Conservation (phyloP, 2,329 filamentous ascomycete species). For the Pseudogymnoascus sp. region DNA sequence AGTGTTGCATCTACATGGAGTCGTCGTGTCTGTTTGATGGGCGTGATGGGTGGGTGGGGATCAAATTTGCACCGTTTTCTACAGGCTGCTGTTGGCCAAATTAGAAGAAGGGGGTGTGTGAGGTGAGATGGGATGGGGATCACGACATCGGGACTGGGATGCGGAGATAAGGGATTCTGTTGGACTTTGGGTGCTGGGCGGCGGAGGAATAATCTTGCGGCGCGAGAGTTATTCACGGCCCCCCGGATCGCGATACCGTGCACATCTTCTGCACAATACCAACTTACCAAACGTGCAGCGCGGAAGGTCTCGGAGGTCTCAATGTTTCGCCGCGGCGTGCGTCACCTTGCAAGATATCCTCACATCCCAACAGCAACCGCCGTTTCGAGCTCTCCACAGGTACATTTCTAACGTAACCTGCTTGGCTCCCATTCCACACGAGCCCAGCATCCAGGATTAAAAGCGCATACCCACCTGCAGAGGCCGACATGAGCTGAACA, state of each 20-base stretch:
- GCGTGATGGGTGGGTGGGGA: not conserved
- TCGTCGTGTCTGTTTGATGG: not conserved
- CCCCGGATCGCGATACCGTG: not conserved
- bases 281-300: not conserved
- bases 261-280: not conserved
- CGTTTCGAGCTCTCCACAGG: not conserved
- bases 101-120: not conserved
- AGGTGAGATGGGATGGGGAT: not conserved
- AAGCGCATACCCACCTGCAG: not conserved
- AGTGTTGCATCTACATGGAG: not conserved
- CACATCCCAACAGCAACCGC: not conserved
- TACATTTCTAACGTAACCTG: not conserved
- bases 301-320: not conserved
- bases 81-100: not conserved
- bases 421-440: not conserved
- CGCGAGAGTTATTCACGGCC: not conserved
- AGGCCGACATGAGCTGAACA: not conserved
- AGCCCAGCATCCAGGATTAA: constrained; percentile 1
- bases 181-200: not conserved
- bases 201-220: constrained; percentile 1
- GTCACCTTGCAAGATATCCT: not conserved
- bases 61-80: not conserved
- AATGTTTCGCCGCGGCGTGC: not conserved
- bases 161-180: not conserved
- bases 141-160: not conserved